phyloP scores from a whole-genome alignment of 305 asterid genomes.

The Fraxinus xanthoxyloides region DNA sequence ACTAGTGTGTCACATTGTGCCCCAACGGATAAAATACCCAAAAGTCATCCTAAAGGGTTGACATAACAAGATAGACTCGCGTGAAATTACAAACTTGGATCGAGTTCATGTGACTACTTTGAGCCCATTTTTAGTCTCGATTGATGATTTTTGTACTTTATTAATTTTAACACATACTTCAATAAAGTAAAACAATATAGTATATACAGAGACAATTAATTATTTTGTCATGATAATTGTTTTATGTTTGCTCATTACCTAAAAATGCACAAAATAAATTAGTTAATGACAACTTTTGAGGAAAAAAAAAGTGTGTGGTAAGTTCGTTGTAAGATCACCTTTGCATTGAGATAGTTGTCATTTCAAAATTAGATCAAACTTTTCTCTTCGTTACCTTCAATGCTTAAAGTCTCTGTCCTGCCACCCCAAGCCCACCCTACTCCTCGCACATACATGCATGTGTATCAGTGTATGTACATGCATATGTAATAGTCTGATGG shows the following conservation, averaged over 20 bases:
- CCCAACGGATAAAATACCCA: neutral
- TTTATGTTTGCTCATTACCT: neutral
- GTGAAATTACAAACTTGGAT: neutral
- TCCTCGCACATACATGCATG: neutral
- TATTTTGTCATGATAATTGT: neutral
- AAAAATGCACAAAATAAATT: neutral
- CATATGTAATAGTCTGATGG: neutral
- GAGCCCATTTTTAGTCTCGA: neutral
- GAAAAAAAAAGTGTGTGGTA: slow-evolving; percentile 14
- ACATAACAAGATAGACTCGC: neutral
- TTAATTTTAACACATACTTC: too few relatives aligned
- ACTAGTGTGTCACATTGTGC: neutral
- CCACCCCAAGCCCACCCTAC: neutral
- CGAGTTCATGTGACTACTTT: neutral
- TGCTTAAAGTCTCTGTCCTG: neutral
- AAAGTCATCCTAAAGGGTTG: too few relatives aligned
- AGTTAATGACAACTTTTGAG: slow-evolving; percentile 21
- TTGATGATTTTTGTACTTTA: neutral
- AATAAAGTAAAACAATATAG: neutral
- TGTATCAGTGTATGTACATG: neutral
- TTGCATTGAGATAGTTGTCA: slow-evolving; percentile 35
- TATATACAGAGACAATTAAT: neutral
- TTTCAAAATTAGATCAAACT: slow-evolving; percentile 30
- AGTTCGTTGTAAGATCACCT: slow-evolving; percentile 27
- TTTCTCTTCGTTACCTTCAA: slow-evolving; percentile 10